Percentiles rank a stretch among this genome's conserved stretches.
Evolutionary conservation across 257 asterid genomes (phyloP).

Genomic region (Schizonepeta tenuifolia): DNA sequence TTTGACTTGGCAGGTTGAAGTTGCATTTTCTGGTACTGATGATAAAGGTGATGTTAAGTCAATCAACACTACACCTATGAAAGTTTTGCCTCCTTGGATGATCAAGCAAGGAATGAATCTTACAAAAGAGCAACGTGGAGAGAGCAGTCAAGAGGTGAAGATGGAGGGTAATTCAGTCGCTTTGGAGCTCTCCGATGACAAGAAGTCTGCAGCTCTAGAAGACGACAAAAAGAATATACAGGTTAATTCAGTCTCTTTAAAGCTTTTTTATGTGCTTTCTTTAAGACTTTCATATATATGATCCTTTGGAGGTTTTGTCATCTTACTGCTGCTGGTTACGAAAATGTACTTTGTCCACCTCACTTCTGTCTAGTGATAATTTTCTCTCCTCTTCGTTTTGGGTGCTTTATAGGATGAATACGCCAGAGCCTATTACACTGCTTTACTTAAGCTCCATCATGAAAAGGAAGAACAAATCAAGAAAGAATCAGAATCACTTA

Average conservation of each 20-base stretch:
- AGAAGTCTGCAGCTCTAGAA: slow-evolving; percentile 53
- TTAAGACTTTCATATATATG: neutral
- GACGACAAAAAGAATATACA: slow-evolving; percentile 66
- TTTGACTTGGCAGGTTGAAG: slow-evolving; percentile 74
- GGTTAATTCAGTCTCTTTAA: slow-evolving; percentile 48
- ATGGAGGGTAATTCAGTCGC: slow-evolving; percentile 51
- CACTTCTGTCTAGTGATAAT: neutral
- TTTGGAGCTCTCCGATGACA: slow-evolving; percentile 64
- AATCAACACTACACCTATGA: slow-evolving; percentile 57
- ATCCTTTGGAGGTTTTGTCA: neutral
- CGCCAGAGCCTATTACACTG: slow-evolving; percentile 87
- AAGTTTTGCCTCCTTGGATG: slow-evolving; percentile 99
- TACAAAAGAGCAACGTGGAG: slow-evolving; percentile 92
- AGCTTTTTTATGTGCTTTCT: slow-evolving; percentile 7
- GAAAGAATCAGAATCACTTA: slow-evolving; percentile 44
- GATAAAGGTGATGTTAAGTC: slow-evolving; percentile 70
- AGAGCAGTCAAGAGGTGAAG: slow-evolving; percentile 56
- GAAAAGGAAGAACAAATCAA: slow-evolving; percentile 64
- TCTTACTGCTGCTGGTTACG: neutral
- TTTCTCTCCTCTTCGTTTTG: neutral
- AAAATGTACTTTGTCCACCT: neutral
- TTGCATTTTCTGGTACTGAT: slow-evolving; percentile 81
- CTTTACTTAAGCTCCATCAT: slow-evolving; percentile 59
- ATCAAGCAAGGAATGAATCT: slow-evolving; percentile 88
- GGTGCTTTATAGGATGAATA: slow-evolving; percentile 69